Conservation (phyloP, 2,329 filamentous ascomycete genomes). For the Phialocephala sp. region DNA sequence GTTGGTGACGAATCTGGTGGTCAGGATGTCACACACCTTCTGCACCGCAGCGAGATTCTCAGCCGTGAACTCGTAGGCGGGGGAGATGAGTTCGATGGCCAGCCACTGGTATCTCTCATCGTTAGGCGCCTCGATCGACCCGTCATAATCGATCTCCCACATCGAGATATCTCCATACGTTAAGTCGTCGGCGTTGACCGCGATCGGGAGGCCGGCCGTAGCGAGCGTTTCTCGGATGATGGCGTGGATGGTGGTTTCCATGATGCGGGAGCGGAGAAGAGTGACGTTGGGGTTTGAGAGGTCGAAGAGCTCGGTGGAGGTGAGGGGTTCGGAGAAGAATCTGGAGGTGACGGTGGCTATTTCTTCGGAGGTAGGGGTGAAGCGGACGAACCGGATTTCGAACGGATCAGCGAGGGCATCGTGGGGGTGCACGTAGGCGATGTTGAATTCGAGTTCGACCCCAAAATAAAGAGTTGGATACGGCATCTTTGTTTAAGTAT, state of each 20-base stretch:
- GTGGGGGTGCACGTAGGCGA: background rate
- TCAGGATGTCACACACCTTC: background rate
- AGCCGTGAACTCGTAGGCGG: background rate
- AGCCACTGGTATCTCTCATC: background rate
- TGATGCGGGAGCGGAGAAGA: background rate
- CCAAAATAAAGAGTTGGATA: background rate
- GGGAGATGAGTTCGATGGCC: background rate
- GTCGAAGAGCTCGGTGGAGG: background rate
- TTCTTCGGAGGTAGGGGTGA: background rate
- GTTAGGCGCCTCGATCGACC: background rate
- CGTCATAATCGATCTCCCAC: background rate
- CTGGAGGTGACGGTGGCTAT: background rate
- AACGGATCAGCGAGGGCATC: background rate
- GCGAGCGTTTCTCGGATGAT: background rate
- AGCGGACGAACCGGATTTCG: background rate
- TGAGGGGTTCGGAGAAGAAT: background rate
- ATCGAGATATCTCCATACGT: background rate
- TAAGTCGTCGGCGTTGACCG: no score
- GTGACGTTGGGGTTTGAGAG: no score
- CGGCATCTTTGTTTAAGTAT: background rate
- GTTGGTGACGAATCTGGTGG: background rate
- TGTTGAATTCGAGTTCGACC: slow-evolving; percentile 11
- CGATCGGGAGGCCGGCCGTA: background rate
- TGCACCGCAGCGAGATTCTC: background rate
- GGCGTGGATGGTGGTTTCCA: background rate